These are phyloP conservation scores for Phyllostachys edulis DNA, from an alignment of 176 grass and related monocot genomes.

Conservation along the genomic window DNA sequence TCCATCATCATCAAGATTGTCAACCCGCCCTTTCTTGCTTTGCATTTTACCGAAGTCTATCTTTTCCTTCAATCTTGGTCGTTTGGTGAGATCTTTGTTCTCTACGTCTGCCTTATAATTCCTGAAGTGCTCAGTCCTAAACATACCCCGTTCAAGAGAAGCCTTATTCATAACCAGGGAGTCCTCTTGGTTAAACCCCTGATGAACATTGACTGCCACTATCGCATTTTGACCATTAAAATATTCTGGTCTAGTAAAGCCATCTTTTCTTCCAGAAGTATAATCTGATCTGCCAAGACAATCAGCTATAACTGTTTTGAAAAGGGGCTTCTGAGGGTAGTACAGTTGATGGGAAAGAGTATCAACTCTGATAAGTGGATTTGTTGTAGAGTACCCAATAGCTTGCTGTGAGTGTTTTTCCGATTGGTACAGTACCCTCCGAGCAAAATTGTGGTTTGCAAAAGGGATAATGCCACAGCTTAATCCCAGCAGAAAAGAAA, in stretches of 20 bases:
- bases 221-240: slow-evolving; percentile 99
- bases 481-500: slow-evolving; percentile 82
- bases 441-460: slow-evolving; percentile 95
- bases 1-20: slow-evolving; percentile 93
- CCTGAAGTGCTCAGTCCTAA: slow-evolving; percentile 75
- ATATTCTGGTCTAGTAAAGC: slow-evolving; percentile 66
- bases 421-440: slow-evolving; percentile 81
- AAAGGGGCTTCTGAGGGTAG: slow-evolving; percentile 92
- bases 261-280: slow-evolving; percentile 56
- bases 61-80: slow-evolving; percentile 69
- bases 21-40: slow-evolving; percentile 89
- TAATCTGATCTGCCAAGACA: slow-evolving; percentile 68
- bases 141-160: slow-evolving; percentile 95
- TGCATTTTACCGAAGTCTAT: slow-evolving; percentile 81
- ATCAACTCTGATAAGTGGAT: slow-evolving; percentile 81
- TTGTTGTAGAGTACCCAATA: slow-evolving; percentile 91
- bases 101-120: slow-evolving; percentile 89
- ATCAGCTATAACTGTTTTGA: slow-evolving; percentile 79
- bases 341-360: slow-evolving; percentile 88
- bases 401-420: slow-evolving; percentile 98
- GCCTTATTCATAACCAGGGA: slow-evolving; percentile 95
- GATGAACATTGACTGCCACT: slow-evolving; percentile 93
- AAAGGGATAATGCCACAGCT: slow-evolving; percentile 90
- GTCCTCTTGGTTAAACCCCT: slow-evolving; percentile 98
- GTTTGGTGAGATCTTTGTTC: slow-evolving; percentile 61